phyloP scores from a whole-genome alignment of 257 asterid species.

The Galeopsis tetrahit region DNA sequence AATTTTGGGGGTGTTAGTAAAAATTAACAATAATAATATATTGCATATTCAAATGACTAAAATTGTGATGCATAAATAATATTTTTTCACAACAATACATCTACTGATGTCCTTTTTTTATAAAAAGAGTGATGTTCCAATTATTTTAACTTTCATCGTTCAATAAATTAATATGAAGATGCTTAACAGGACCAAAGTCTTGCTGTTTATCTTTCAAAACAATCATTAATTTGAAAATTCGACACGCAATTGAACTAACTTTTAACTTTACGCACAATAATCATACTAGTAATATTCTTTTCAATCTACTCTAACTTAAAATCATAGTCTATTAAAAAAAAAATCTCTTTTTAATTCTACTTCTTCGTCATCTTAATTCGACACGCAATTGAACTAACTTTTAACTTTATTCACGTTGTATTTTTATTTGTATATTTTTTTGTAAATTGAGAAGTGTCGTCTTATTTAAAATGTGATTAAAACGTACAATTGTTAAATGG shows the following conservation, averaged over 20 bases:
- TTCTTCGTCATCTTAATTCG: no score
- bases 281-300: neutral
- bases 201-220: neutral
- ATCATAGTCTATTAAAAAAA: no score
- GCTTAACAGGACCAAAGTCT: conserved; percentile 4
- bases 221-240: neutral
- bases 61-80: no score
- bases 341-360: no score
- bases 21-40: no score
- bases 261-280: neutral
- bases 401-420: no score
- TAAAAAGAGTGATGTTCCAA: neutral
- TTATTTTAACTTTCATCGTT: neutral
- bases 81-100: no score
- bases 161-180: neutral
- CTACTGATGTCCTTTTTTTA: neutral
- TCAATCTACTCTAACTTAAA: neutral
- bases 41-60: no score
- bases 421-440: neutral
- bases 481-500: no score
- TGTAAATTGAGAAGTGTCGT: neutral
- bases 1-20: no score
- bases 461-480: no score
- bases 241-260: neutral
- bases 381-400: no score